Percentiles rank a stretch among this genome's conserved stretches.
phyloP scores from a whole-genome alignment of 1,284 basidiomycete genomes.

The Ustilago nuda region DNA sequence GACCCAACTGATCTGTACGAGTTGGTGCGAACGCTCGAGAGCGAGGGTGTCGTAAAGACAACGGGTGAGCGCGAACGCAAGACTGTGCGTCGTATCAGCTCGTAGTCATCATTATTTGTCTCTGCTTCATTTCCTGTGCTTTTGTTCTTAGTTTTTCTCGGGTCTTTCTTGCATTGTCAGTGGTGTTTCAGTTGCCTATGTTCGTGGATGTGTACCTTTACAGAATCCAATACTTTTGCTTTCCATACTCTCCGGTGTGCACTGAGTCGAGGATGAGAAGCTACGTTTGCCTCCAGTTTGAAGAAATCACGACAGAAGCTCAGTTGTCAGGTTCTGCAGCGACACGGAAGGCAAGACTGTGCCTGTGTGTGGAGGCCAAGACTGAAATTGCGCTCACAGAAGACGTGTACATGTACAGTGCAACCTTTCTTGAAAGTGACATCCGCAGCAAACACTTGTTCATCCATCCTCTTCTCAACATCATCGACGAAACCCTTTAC shows the following conservation, averaged over 20 bases:
- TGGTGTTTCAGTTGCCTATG: neutral
- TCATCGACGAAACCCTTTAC: neutral
- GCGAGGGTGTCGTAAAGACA: constrained; percentile 61
- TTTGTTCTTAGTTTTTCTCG: neutral
- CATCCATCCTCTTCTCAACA: neutral
- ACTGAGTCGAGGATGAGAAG: neutral
- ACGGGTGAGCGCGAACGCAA: constrained; percentile 65
- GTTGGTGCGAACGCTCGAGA: constrained; percentile 59
- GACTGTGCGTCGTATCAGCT: constrained; percentile 61
- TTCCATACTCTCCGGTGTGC: neutral
- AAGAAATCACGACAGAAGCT: neutral
- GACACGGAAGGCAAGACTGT: constrained; percentile 5
- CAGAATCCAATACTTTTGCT: neutral
- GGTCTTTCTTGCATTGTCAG: constrained; percentile 15
- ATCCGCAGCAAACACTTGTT: constrained; percentile 3
- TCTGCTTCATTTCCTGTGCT: neutral
- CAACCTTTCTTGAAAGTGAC: neutral
- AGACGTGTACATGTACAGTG: constrained; percentile 5
- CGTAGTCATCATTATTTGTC: constrained; percentile 4
- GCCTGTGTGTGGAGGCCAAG: constrained; percentile 1
- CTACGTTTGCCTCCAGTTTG: neutral
- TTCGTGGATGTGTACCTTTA: constrained; percentile 15
- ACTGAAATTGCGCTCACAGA: neutral
- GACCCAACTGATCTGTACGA: constrained; percentile 63
- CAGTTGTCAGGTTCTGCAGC: constrained; percentile 1